phyloP scores from a whole-genome alignment of 768 basidiomycete genomes.

The Podaxis sp. region DNA sequence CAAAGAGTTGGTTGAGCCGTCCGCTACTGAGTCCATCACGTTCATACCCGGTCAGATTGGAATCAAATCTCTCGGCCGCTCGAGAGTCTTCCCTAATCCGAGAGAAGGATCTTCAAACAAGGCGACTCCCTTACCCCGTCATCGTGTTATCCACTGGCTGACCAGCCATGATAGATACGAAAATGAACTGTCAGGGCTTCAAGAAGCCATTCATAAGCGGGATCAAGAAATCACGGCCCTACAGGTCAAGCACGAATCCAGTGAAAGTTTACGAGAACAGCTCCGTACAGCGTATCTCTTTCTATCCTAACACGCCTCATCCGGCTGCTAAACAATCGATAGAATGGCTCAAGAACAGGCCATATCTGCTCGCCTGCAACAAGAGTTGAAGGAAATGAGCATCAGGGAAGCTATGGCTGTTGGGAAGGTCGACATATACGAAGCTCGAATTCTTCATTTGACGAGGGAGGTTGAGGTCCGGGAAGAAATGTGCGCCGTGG shows the following conservation, averaged over 20 bases:
- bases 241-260: conserved; percentile 18
- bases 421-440: conserved; percentile 3
- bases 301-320: not conserved
- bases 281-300: conserved; percentile 1
- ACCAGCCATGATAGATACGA: conserved; percentile 13
- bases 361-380: not conserved
- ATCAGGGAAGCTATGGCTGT: not conserved
- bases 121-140: not conserved
- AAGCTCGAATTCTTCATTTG: conserved; percentile 2
- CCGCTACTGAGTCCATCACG: not conserved
- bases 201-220: conserved; percentile 20
- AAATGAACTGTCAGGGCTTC: conserved; percentile 18
- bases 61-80: not conserved
- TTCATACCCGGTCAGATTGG: not conserved
- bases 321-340: not conserved
- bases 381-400: conserved; percentile 6
- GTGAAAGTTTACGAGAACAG: conserved; percentile 9
- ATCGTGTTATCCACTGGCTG: not conserved
- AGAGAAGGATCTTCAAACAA: conserved; percentile 2
- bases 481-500: conserved; percentile 9
- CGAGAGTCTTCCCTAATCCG: not conserved
- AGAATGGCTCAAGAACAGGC: conserved; percentile 6
- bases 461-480: not conserved
- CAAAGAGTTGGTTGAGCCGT: not conserved
- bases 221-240: conserved; percentile 21